phyloP scores from a whole-genome alignment of 2,329 filamentous ascomycete genomes.

The Xylaria sp. region DNA sequence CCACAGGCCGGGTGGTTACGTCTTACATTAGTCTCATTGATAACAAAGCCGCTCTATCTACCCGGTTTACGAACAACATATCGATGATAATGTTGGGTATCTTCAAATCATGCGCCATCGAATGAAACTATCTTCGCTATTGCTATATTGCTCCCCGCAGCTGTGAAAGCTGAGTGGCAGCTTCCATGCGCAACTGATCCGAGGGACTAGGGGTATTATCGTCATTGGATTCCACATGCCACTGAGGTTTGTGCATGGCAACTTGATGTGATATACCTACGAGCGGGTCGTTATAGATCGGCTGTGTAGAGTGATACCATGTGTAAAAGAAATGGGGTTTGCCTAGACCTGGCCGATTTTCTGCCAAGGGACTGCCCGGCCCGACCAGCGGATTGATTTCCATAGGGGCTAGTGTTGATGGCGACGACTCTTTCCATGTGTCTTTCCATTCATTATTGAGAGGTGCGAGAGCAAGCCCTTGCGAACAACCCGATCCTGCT shows the following conservation, averaged over 20 bases:
- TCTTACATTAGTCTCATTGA: background rate
- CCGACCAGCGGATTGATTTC: constrained; percentile 47
- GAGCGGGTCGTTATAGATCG: constrained; percentile 48
- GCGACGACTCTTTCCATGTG: constrained; percentile 42
- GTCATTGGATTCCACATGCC: constrained; percentile 28
- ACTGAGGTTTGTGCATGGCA: constrained; percentile 32
- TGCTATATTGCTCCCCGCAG: constrained; percentile 27
- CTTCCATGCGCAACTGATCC: constrained; percentile 48
- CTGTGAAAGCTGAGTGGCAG: constrained; percentile 41
- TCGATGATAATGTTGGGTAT: constrained; percentile 22
- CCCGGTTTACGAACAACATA: background rate
- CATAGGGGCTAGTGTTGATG: constrained; percentile 43
- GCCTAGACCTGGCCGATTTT: constrained; percentile 36
- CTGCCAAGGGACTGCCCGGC: constrained; percentile 46
- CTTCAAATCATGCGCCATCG: constrained; percentile 17
- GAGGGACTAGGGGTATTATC: constrained; percentile 50
- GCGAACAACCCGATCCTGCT: constrained; percentile 1
- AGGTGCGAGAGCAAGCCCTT: constrained; percentile 38
- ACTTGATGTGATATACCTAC: constrained; percentile 42
- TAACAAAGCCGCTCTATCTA: background rate
- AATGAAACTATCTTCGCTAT: constrained; percentile 8
- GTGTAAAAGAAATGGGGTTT: constrained; percentile 37
- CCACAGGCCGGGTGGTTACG: background rate
- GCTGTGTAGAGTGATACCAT: constrained; percentile 43
- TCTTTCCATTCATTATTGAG: constrained; percentile 39